These are phyloP conservation scores for Middelhovenomyces tepae DNA, from an alignment of 805 yeast species.

Conservation along the genomic window DNA sequence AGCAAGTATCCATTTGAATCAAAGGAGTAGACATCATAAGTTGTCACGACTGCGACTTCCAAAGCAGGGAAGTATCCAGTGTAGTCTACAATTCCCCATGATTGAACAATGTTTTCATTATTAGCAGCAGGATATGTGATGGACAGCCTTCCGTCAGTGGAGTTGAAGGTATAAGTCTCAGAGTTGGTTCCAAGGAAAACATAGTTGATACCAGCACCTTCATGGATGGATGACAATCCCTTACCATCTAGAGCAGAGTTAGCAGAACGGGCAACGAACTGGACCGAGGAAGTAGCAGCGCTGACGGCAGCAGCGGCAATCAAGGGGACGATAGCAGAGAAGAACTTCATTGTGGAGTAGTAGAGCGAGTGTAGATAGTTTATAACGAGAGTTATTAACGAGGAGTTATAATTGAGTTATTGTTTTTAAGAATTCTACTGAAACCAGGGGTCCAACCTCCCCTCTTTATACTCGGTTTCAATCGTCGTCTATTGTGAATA, in stretches of 20 bases:
- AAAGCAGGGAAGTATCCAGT: no score
- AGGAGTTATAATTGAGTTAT: no score
- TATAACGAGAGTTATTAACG: no score
- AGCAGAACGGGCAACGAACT: conserved; percentile 14
- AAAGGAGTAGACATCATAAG: conserved; percentile 4
- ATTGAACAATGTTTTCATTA: conserved; percentile 1
- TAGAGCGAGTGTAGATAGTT: no score
- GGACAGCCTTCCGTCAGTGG: conserved; percentile 5
- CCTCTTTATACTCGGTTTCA: no score
- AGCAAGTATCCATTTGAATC: conserved; percentile 21
- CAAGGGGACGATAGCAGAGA: conserved; percentile 10
- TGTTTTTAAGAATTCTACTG: no score
- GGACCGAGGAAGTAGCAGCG: conserved; percentile 2
- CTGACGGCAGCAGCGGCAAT: conserved; percentile 1
- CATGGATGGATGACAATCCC: conserved; percentile 28
- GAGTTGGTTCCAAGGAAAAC: conserved; percentile 25
- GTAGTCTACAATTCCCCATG: no score
- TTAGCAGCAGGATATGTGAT: neutral
- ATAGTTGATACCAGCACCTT: conserved; percentile 38
- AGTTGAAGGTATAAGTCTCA: conserved; percentile 19
- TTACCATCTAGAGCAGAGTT: conserved; percentile 23
- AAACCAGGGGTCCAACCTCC: no score
- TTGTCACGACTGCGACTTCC: conserved; percentile 2
- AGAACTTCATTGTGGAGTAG: conserved; percentile 19
- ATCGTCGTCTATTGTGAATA: no score